These are phyloP conservation scores for Filobasidium floriforme DNA, from an alignment of 768 basidiomycete species.

Conservation along the genomic window DNA sequence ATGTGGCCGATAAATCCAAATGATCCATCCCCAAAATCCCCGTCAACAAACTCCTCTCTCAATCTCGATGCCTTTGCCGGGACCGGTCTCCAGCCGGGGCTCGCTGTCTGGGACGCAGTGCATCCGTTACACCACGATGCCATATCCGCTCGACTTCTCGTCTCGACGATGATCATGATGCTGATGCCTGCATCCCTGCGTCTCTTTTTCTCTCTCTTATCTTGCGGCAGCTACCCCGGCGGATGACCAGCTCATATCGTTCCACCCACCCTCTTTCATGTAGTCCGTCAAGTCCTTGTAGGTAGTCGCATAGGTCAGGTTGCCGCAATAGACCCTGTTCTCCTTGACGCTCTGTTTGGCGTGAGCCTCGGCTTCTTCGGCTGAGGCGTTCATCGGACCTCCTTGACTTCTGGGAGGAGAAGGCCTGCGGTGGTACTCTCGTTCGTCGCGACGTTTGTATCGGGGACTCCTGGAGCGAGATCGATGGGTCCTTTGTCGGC, in stretches of 20 bases:
- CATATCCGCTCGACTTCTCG: no score
- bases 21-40: slow-evolving; percentile 24
- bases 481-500: slow-evolving; percentile 43
- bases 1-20: slow-evolving; percentile 12
- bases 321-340: slow-evolving; percentile 97
- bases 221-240: slow-evolving; percentile 29
- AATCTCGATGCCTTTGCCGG: not conserved
- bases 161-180: no score
- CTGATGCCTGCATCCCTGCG: not conserved
- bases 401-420: slow-evolving; percentile 27
- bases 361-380: slow-evolving; percentile 91
- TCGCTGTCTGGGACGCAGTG: no score
- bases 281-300: slow-evolving; percentile 99
- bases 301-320: slow-evolving; percentile 96
- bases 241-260: slow-evolving; percentile 49
- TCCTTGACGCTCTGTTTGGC: slow-evolving; percentile 94
- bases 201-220: slow-evolving; percentile 3
- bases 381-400: slow-evolving; percentile 42
- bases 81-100: not conserved
- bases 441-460: slow-evolving; percentile 15
- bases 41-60: slow-evolving; percentile 18
- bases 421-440: slow-evolving; percentile 13
- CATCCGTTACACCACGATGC: no score
- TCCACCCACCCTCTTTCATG: slow-evolving; percentile 99
- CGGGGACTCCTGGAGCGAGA: slow-evolving; percentile 41